A percentile compares a stretch with the other conserved stretches of the same genome.
Evolutionary conservation across 2,329 filamentous ascomycete genomes (phyloP).

Genomic region (Phyllosticta citribraziliensis): DNA sequence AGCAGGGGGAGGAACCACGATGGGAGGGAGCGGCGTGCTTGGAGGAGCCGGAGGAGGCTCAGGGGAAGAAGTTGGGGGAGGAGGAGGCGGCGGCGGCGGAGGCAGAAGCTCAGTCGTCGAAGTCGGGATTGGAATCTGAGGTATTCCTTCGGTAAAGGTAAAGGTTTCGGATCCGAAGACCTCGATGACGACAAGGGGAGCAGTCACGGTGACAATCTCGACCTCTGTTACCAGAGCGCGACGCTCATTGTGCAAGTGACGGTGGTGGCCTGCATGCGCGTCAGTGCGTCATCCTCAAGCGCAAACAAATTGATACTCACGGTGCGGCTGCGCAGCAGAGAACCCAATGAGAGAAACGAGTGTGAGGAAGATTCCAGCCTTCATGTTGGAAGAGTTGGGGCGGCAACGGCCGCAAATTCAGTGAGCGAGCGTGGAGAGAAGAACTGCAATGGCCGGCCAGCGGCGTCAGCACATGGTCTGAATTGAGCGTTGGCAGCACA

Average conservation of each 20-base stretch:
- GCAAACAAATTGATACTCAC: not conserved
- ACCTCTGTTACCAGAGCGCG: constrained; percentile 2
- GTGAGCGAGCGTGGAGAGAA: not conserved
- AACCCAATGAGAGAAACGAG: not conserved
- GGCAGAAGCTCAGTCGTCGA: not conserved
- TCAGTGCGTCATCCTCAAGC: not conserved
- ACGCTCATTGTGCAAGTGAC: not conserved
- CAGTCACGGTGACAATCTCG: constrained; percentile 2
- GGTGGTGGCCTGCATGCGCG: not conserved
- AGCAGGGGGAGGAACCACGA: not conserved
- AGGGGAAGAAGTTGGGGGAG: not conserved
- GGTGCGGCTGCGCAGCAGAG: not conserved
- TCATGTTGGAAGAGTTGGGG: constrained; percentile 1
- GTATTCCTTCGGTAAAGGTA: not conserved
- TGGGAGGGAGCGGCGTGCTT: not conserved
- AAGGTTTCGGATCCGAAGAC: not conserved
- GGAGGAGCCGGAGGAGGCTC: not conserved
- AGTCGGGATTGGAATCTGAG: not conserved
- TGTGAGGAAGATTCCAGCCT: constrained; percentile 6
- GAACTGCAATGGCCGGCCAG: constrained; percentile 6
- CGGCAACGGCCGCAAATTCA: not conserved
- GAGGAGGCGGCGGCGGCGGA: not conserved
- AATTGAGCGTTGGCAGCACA: not conserved
- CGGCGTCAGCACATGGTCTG: constrained; percentile 6
- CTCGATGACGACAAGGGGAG: constrained; percentile 4